Evolutionary conservation across 768 basidiomycete species (phyloP), one percentile per base, ranked within the genome.

Genomic region (Termitomyces titanicus): DNA sequence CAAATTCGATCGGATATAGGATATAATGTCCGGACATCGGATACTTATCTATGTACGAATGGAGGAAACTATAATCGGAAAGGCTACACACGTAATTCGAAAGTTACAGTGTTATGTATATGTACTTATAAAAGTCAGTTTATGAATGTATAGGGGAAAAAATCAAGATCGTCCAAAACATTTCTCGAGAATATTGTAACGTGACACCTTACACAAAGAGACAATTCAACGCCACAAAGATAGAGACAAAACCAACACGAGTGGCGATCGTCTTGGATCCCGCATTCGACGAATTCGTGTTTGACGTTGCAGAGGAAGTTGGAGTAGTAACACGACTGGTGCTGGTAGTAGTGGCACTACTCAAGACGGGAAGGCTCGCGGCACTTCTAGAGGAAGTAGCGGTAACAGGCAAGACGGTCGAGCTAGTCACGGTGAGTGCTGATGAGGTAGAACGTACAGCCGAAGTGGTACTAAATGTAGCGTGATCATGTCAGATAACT

Each of bases 181-280:
- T n/a, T 20, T 25, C 7, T 12, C 13, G 29, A 42, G 10, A 3
- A 20, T 15, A 42, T 42, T 27, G 17, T 17, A 27, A 33, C 12
- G 3, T 39, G 9, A 3, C 44, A 11, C 24, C 20, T 25, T 54
- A 64, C 35, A 61, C 56, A 40, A 65, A 22, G 35, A 59, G 48
- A 39, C 61, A 57, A 39, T 51, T 42, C 13, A 65, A 40, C 10
- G 72, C 48, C 11, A 69, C 67, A 51, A 71, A 37, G 29, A 69
- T 42, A 5, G 66, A 63, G 27, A 72, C 43, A 34, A 72, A 52
- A 31, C 68, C 69, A 35, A 63, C 63, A 38, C 64, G 61, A 35
- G 65, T 57, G 17, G 22, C 40, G 24, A 49, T 15, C 31, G 24
- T 47, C 18, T 52, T 54, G n/a, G 17, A 38, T 31, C 43, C 55